Base-by-base conservation (phyloP, 2,329 filamentous ascomycete genomes). In the Fusarium hostae region DNA sequence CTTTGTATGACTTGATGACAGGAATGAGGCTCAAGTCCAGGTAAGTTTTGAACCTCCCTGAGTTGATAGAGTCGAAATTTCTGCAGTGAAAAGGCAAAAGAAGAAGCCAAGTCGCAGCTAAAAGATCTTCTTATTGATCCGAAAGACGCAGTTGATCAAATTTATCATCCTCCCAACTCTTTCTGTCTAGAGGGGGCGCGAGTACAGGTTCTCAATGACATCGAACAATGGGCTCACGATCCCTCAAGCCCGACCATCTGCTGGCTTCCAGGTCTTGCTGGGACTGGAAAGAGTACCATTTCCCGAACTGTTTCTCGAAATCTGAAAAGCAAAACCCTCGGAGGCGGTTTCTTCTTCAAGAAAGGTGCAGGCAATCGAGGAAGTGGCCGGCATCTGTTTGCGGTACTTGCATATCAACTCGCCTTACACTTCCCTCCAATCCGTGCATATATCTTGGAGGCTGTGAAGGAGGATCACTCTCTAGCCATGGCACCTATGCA, bases 331-430 rank as follows among this genome's bases (percentile, higher is more conserved):
- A 16, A 7, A 16, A 11, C 8, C 1, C 39, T 66, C 0, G 55
- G 62, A 0, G 65, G 56, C 1, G 45, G 35, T 3, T 63, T 63
- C 11, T 28, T 63, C 37, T 65, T 63, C 43, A 63, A 55, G 41
- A 37, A 43, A 32, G 40, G 51, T 5, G 63, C 37, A 0, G 40
- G 32, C 2, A 52, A 45, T 6, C 48, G 48, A 34, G 55, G 41
- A 4, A 50, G 12, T 13, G n/a, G 45, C 2, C 45, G 28, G 0
- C 18, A 32, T 66, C 43, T n/a, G 70, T 74, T 50, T 75, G 85
- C 26, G 77, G 85, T 37, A 0, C 63, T 86, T n/a, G 78, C 80
- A 6, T 52, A 50, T 6, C 79, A 84, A 45, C 76, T 85, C 9
- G 69, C 52, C 6, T 2, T 32, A 0, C 1, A 40, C 18, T 0